Evolutionary conservation across 148 eudicot species (phyloP), one percentile per base, ranked within the genome.

Genomic region (Cornus controversa): DNA sequence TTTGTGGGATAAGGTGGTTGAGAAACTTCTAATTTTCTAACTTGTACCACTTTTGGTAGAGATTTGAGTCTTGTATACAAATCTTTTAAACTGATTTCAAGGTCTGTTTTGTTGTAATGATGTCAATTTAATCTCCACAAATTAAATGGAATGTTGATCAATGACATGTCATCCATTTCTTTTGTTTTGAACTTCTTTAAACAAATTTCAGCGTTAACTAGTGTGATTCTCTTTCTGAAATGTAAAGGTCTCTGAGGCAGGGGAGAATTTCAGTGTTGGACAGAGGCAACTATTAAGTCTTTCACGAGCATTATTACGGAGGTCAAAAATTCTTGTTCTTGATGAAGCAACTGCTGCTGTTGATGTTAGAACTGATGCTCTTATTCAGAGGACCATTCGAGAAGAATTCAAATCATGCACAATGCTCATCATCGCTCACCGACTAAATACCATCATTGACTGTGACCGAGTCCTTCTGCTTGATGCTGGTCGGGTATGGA

Each of bases 311-410:
- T 82, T 92, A 81, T 91, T 92, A 42, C 92, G 93, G 28, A 82
- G 92, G 81, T 88, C 93, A 64, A 92, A 90, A 78, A 90, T 92
- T 77, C 92, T 92, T 78, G 93, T 90, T 74, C 92, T 90, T 42
- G 96, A 92, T 68, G 96, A 92, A 86, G 96, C 93, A 27, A 92
- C 96, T 7, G 96, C 96, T 64, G 89, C 96, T 58, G 93, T 92
- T 71, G 96, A 92, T 80, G 92, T 92, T 76, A 86, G 91, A 75
- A 92, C 93, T 15, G 96, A 92, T 79, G 96, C 96, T 70, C 86
- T 92, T 67, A 92, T 92, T 79, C 96, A 92, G 73, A 88, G 88
- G 71, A 92, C 93, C 26, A 92, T 92, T 24, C 70, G 92, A 47
- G 92, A 92, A 76, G 96, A 90, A 81, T 90, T 92, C 71, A 90